These are phyloP conservation scores for Sanghuangporus sanghuang DNA, from an alignment of 1,284 basidiomycete species.

Conservation along the genomic window DNA sequence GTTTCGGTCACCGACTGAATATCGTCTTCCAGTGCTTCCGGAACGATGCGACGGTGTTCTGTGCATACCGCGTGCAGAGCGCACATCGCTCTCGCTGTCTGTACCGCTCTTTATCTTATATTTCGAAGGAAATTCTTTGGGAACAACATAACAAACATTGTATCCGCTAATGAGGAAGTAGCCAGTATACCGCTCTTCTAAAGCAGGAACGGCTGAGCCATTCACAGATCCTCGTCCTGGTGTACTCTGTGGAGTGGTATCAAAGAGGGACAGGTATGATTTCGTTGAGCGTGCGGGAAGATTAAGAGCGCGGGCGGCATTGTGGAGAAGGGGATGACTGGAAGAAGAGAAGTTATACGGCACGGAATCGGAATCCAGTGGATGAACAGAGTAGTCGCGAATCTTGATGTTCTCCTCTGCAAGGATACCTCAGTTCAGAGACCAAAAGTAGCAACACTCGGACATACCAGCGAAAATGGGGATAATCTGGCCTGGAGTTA, in stretches of 20 bases:
- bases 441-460: not conserved
- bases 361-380: slow-evolving; percentile 59
- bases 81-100: slow-evolving; percentile 29
- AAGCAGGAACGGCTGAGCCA: slow-evolving; percentile 29
- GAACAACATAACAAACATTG: slow-evolving; percentile 68
- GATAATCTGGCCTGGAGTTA: slow-evolving; percentile 59
- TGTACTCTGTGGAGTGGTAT: slow-evolving; percentile 32
- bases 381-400: slow-evolving; percentile 64
- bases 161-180: slow-evolving; percentile 72
- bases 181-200: slow-evolving; percentile 66
- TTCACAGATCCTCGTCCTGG: slow-evolving; percentile 32
- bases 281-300: slow-evolving; percentile 55
- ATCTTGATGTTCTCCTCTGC: slow-evolving; percentile 76
- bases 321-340: slow-evolving; percentile 57
- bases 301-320: slow-evolving; percentile 61
- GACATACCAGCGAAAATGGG: slow-evolving; percentile 64
- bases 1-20: slow-evolving; percentile 53
- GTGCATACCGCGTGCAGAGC: slow-evolving; percentile 26
- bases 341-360: slow-evolving; percentile 71
- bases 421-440: not conserved
- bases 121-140: slow-evolving; percentile 59
- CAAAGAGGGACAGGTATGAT: slow-evolving; percentile 53
- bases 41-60: slow-evolving; percentile 29
- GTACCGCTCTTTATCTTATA: slow-evolving; percentile 17
- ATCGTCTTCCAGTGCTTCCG: slow-evolving; percentile 40